Base-by-base conservation (phyloP, 2,329 filamentous ascomycete species). In the Malbranchea zuffiana region DNA sequence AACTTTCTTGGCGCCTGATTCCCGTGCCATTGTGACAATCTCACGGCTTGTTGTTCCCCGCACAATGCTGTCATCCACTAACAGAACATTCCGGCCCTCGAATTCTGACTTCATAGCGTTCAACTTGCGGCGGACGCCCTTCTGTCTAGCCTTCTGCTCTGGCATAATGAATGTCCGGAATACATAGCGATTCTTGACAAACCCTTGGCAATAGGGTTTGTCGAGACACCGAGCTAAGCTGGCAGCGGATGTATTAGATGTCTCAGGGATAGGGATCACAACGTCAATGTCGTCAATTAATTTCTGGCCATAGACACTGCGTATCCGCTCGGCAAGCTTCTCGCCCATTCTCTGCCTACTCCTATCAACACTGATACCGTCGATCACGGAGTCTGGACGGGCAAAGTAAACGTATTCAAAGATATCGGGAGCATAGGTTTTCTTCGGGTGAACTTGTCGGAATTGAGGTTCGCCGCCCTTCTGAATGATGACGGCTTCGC, bases 401-500 rank as follows among this genome's bases (percentile, higher is more conserved):
- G 83, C 80, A 50, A 93, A 86, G 63, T 94, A 94, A 40, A 93
- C 80, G 46, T 78, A 85, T 60, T 92, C 83, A 51, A 92, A 90
- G 43, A 85, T 81, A 55, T 94, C 86, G 1, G 85, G 85, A 1
- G 81, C 78, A 54, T 93, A 93, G 11, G 71, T 68, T 49, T 73
- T 70, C 47, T 71, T 69, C 41, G 72, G 62, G 26, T 78, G 74
- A 10, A 94, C 76, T 58, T 93, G 84, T 44, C 71, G 68, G 65
- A 87, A 90, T 32, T 78, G 71, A 1, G 84, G 83, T 37, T 69
- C 66, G 33, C 73, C 69, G 26, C 83, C 83, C 62, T 92, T 92
- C 51, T 80, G 69, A 44, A 92, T 78, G 52, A 92, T 85, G 44
- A 92, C 83, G 2, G 84, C 85, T 61, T 93, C 74, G 15, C 87